These are phyloP conservation scores for Xeromyces bisporus DNA, from an alignment of 495 filamentous ascomycete genomes.

Conservation along the genomic window DNA sequence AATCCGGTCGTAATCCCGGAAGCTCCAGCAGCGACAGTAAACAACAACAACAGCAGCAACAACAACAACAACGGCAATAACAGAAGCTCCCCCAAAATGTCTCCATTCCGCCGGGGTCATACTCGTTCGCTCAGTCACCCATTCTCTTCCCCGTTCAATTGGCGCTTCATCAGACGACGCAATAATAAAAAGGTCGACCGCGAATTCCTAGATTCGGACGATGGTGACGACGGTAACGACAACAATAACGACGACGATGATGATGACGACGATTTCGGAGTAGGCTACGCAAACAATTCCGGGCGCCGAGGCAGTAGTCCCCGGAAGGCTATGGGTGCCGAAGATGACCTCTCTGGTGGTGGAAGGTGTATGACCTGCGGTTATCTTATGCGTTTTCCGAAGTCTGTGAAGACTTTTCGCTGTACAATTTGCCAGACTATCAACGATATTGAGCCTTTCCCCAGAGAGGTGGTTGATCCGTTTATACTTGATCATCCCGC, in stretches of 20 bases:
- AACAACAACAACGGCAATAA: no score
- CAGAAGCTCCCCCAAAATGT: slow-evolving; percentile 6
- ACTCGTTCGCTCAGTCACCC: slow-evolving; percentile 61
- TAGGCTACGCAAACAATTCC: slow-evolving; percentile 15
- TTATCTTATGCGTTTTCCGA: slow-evolving; percentile 70
- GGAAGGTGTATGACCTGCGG: slow-evolving; percentile 74
- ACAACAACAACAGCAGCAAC: no score
- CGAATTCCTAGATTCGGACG: slow-evolving; percentile 23
- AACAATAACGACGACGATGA: slow-evolving; percentile 23
- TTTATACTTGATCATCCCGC: slow-evolving; percentile 5
- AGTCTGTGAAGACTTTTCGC: slow-evolving; percentile 53
- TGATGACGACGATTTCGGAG: slow-evolving; percentile 4
- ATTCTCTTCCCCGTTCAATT: slow-evolving; percentile 46
- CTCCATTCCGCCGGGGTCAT: slow-evolving; percentile 29
- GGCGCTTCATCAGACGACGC: slow-evolving; percentile 33
- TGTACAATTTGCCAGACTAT: slow-evolving; percentile 78
- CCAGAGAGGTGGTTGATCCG: slow-evolving; percentile 9
- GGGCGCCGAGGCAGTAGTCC: slow-evolving; percentile 15
- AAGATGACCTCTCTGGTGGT: slow-evolving; percentile 39
- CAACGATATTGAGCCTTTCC: slow-evolving; percentile 52
- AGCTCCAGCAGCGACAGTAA: slow-evolving; percentile 13
- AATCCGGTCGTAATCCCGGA: slow-evolving; percentile 10
- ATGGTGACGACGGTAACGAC: slow-evolving; percentile 1
- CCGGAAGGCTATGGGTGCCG: slow-evolving; percentile 16
- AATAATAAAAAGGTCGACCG: slow-evolving; percentile 16